Conservation (phyloP, 176 grass and related monocot species). For the Oropetium thomaeum region DNA sequence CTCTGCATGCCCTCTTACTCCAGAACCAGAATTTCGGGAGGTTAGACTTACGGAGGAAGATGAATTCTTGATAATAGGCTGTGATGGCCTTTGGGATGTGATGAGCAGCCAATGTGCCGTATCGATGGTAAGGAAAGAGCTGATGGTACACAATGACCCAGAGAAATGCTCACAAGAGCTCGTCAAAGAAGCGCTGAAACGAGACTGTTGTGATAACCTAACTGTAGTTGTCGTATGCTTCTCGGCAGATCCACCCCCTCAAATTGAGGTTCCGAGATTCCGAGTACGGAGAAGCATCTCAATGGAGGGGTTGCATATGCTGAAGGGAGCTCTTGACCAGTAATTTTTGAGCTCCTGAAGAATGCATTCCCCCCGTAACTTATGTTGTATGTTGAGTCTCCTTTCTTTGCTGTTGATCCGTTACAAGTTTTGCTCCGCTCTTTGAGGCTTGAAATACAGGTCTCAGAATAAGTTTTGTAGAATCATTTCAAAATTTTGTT, state of each 20-base stretch:
- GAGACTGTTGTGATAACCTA: constrained; percentile 80
- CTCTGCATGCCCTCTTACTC: constrained; percentile 58
- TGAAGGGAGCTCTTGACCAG: constrained; percentile 78
- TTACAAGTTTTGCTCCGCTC: constrained; percentile 43
- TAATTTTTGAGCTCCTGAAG: constrained; percentile 42
- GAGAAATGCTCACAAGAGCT: constrained; percentile 67
- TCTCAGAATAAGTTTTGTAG: constrained; percentile 46
- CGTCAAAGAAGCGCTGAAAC: constrained; percentile 69
- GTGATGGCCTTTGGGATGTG: constrained; percentile 97
- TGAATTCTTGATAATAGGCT: constrained; percentile 92
- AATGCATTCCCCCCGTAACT: constrained; percentile 5
- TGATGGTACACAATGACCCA: constrained; percentile 81
- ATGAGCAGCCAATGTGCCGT: constrained; percentile 94
- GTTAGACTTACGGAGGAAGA: constrained; percentile 69
- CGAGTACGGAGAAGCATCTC: constrained; percentile 86
- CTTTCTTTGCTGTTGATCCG: constrained; percentile 3
- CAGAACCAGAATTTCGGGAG: constrained; percentile 83
- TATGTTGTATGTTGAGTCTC: constrained; percentile 31
- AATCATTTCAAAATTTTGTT: constrained; percentile 31
- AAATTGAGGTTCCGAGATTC: constrained; percentile 77
- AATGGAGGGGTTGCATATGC: constrained; percentile 70
- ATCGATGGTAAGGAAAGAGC: constrained; percentile 74
- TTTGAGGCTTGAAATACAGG: constrained; percentile 27
- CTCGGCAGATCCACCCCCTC: constrained; percentile 68
- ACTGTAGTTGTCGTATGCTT: constrained; percentile 82